These are phyloP conservation scores for Gamsiella multidivaricata DNA, from an alignment of 192 early-diverging fungal species.

Conservation along the genomic window DNA sequence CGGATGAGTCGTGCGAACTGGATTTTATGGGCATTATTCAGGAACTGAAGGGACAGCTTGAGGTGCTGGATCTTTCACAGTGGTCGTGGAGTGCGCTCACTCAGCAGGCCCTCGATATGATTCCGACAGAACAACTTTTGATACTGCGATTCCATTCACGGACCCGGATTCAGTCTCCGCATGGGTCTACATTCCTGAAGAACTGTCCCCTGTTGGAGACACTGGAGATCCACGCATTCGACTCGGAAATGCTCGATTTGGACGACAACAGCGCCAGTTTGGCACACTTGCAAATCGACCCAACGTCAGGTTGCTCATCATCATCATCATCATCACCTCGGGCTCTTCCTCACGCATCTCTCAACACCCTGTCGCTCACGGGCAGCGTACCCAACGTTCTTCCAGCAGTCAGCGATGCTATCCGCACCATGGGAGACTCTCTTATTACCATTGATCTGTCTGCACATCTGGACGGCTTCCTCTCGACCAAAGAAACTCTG, in stretches of 20 bases:
- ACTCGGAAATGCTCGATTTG: conserved; percentile 12
- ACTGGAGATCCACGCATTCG: conserved; percentile 12
- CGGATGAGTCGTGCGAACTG: conserved; percentile 12
- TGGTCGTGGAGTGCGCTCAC: conserved; percentile 29
- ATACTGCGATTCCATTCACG: conserved; percentile 23
- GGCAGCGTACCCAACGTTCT: conserved; percentile 32
- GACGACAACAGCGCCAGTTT: background rate
- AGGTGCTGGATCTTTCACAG: conserved; percentile 25
- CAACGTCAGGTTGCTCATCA: background rate
- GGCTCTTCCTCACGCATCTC: background rate
- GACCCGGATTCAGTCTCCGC: conserved; percentile 3
- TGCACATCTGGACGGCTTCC: conserved; percentile 29
- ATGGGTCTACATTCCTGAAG: conserved; percentile 9
- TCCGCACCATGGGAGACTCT: conserved; percentile 6
- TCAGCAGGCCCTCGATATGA: conserved; percentile 8
- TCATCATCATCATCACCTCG: background rate
- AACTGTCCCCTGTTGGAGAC: conserved; percentile 1
- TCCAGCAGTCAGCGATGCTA: conserved; percentile 15
- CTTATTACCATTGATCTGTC: conserved; percentile 9
- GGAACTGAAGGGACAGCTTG: conserved; percentile 20
- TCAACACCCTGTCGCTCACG: conserved; percentile 10
- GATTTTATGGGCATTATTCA: conserved; percentile 18
- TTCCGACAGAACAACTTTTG: conserved; percentile 4
- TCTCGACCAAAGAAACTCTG: background rate
- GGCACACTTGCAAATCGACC: background rate